Conservation (phyloP, 345 rosid genomes). For the Aquilaria sinensis region DNA sequence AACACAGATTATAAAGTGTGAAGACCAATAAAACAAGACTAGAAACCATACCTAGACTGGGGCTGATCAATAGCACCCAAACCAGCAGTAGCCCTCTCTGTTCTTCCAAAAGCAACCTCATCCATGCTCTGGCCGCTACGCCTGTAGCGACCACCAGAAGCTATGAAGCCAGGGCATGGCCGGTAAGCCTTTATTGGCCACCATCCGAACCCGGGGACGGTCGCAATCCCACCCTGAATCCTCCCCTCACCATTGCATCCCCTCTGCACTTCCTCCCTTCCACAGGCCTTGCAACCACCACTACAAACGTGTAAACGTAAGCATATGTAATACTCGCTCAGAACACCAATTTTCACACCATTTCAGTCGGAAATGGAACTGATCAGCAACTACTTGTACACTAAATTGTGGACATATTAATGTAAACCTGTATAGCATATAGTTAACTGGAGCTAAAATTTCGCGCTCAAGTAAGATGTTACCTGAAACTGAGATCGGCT, state of each 20-base stretch:
- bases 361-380: background rate
- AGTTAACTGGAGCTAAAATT: too few relatives aligned
- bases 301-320: background rate
- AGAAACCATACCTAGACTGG: conserved; percentile 26
- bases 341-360: background rate
- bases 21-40: background rate
- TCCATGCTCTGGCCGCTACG: conserved; percentile 92
- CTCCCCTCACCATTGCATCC: conserved; percentile 95
- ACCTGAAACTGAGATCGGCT: conserved; percentile 38
- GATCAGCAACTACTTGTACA: background rate
- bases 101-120: conserved; percentile 70
- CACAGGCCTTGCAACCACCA: conserved; percentile 76
- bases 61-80: conserved; percentile 13
- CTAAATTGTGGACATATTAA: background rate
- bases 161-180: conserved; percentile 85
- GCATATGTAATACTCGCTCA: background rate
- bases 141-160: conserved; percentile 77
- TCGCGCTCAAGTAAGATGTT: background rate
- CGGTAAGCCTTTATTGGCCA: conserved; percentile 98
- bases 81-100: conserved; percentile 15
- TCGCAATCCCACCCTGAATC: conserved; percentile 97
- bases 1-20: too few relatives aligned
- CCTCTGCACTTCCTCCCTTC: conserved; percentile 65
- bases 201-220: conserved; percentile 96
- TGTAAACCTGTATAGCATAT: too few relatives aligned